These are phyloP conservation scores for Phialophora chinensis DNA, from an alignment of 2,329 filamentous ascomycete genomes.

Conservation along the genomic window DNA sequence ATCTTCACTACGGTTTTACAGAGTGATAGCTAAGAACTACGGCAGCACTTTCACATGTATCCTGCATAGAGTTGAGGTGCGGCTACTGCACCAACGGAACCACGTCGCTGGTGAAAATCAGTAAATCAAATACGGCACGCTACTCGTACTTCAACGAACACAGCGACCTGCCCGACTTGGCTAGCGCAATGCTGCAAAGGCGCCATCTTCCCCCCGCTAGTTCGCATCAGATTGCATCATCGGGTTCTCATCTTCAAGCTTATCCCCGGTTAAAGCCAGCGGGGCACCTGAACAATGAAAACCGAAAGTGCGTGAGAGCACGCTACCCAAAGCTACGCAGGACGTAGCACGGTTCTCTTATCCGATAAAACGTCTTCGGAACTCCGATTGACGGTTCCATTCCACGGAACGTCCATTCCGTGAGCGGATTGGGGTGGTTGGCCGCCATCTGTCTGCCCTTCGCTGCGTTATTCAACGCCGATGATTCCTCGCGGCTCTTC, in stretches of 20 bases:
- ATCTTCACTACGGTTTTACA: too few relatives aligned
- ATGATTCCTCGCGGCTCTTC: background rate
- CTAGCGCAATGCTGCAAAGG: background rate
- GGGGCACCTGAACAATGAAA: background rate
- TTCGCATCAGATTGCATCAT: slow-evolving; percentile 3
- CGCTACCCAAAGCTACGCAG: too few relatives aligned
- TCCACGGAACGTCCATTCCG: background rate
- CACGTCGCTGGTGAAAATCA: too few relatives aligned
- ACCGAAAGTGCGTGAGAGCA: too few relatives aligned
- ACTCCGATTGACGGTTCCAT: background rate
- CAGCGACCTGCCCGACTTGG: background rate
- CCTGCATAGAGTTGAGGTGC: too few relatives aligned
- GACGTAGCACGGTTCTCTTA: background rate
- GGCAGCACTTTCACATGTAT: too few relatives aligned
- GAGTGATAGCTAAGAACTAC: too few relatives aligned
- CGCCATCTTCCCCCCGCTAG: background rate
- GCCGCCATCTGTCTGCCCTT: background rate
- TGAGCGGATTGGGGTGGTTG: background rate
- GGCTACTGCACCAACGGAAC: too few relatives aligned
- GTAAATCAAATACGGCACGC: too few relatives aligned
- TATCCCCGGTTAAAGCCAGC: slow-evolving; percentile 1
- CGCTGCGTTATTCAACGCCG: background rate
- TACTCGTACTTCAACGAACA: too few relatives aligned
- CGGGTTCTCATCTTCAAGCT: background rate
- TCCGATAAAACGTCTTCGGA: background rate